Conservation (phyloP, 345 rosid genomes). For the Salix exigua region DNA sequence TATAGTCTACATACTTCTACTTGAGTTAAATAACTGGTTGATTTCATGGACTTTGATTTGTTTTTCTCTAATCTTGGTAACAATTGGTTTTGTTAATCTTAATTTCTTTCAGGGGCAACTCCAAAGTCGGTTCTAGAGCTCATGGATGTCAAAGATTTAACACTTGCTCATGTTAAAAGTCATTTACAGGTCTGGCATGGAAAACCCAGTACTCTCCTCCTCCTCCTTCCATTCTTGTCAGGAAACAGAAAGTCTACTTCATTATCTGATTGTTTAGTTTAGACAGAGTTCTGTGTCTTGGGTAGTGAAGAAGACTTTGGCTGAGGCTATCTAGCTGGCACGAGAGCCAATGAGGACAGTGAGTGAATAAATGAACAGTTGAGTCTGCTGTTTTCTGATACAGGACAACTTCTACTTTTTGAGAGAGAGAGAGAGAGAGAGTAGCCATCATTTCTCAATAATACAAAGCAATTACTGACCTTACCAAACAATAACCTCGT, state of each 20-base stretch:
- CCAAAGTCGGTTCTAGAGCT: constrained; percentile 78
- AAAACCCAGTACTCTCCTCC: background rate
- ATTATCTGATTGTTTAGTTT: background rate
- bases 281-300: background rate
- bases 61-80: background rate
- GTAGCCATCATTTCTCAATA: constrained; percentile 68
- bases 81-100: background rate
- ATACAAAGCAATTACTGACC: constrained; percentile 50
- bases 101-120: constrained; percentile 51
- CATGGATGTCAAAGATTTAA: constrained; percentile 76
- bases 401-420: constrained; percentile 38
- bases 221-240: background rate
- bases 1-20: background rate
- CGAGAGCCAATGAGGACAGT: constrained; percentile 38
- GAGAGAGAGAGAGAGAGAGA: constrained; percentile 13
- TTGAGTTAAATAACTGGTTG: background rate
- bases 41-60: background rate
- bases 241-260: background rate
- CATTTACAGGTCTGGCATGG: constrained; percentile 60
- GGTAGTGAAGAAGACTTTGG: constrained; percentile 4
- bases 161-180: constrained; percentile 79
- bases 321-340: constrained; percentile 21
- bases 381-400: constrained; percentile 16
- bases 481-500: constrained; percentile 53
- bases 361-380: constrained; percentile 37